These are phyloP conservation scores for Chlorella variabilis DNA, from an alignment of 163 green algal genomes.

Conservation along the genomic window DNA sequence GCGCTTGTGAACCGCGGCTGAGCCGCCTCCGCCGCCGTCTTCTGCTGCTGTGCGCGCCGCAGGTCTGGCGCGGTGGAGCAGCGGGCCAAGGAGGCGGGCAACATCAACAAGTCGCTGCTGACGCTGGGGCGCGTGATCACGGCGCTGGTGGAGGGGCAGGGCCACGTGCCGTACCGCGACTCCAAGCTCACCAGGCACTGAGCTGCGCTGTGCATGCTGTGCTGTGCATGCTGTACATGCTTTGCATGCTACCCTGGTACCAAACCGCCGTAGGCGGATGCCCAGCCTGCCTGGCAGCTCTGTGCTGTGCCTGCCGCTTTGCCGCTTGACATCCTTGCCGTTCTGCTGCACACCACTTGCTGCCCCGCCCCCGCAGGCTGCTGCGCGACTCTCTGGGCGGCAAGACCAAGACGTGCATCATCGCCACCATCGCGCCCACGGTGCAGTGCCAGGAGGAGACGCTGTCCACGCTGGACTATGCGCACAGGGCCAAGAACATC, in stretches of 20 bases:
- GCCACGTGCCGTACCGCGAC: constrained; percentile 84
- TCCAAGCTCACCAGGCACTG: constrained; percentile 89
- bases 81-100: constrained; percentile 85
- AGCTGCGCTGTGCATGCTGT: too few relatives aligned
- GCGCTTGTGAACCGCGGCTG: too few relatives aligned
- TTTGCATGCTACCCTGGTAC: too few relatives aligned
- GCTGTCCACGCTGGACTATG: constrained; percentile 91
- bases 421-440: constrained; percentile 95
- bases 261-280: too few relatives aligned
- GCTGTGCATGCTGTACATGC: too few relatives aligned
- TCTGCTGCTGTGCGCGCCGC: constrained; percentile 29
- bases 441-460: constrained; percentile 85
- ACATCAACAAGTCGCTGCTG: constrained; percentile 99
- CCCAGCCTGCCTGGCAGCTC: too few relatives aligned
- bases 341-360: too few relatives aligned
- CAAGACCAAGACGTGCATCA: constrained; percentile 99
- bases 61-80: constrained; percentile 78
- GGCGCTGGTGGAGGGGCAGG: constrained; percentile 83
- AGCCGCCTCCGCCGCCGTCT: too few relatives aligned
- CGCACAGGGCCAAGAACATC: constrained; percentile 97
- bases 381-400: constrained; percentile 96
- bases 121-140: constrained; percentile 97
- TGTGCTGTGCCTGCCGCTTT: too few relatives aligned
- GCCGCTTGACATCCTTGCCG: too few relatives aligned
- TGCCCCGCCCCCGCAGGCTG: constrained; percentile 60